Conservation (phyloP, 257 asterid species). For the Plectranthus barbatus region DNA sequence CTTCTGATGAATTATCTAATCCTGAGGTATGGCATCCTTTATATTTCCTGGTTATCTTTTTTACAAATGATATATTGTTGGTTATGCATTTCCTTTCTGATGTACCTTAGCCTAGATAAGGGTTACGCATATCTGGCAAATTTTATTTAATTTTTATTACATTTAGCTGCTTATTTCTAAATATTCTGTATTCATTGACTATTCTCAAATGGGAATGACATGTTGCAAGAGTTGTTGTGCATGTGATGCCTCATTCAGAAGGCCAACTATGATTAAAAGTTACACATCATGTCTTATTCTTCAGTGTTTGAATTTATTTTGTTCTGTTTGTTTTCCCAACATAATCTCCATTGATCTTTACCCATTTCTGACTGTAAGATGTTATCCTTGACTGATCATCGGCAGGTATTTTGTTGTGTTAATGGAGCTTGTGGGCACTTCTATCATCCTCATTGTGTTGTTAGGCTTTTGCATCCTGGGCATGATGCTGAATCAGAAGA, state of each 20-base stretch:
- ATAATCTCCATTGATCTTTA: not conserved
- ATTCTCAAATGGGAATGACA: not conserved
- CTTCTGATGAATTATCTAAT: conserved; percentile 70
- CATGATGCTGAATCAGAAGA: conserved; percentile 42
- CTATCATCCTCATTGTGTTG: conserved; percentile 83
- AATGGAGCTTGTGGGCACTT: conserved; percentile 86
- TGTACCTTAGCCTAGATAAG: not conserved
- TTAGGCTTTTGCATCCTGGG: conserved; percentile 52
- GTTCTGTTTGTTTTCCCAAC: not conserved
- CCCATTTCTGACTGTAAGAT: not conserved
- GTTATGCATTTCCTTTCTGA: not conserved
- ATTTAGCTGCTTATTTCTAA: not conserved
- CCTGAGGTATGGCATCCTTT: conserved; percentile 52
- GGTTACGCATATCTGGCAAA: not conserved
- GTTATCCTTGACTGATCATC: not conserved
- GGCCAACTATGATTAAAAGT: too few relatives aligned
- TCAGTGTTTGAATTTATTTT: not conserved
- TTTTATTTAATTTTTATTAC: not conserved
- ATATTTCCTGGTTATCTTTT: too few relatives aligned
- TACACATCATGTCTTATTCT: not conserved
- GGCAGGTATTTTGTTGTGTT: conserved; percentile 83
- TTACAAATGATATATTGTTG: too few relatives aligned
- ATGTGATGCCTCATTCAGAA: not conserved
- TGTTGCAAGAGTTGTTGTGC: not conserved
- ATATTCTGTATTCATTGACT: not conserved